Evolutionary conservation across 1,284 basidiomycete genomes (phyloP).

Genomic region (Mycosarcoma mackinlayi): DNA sequence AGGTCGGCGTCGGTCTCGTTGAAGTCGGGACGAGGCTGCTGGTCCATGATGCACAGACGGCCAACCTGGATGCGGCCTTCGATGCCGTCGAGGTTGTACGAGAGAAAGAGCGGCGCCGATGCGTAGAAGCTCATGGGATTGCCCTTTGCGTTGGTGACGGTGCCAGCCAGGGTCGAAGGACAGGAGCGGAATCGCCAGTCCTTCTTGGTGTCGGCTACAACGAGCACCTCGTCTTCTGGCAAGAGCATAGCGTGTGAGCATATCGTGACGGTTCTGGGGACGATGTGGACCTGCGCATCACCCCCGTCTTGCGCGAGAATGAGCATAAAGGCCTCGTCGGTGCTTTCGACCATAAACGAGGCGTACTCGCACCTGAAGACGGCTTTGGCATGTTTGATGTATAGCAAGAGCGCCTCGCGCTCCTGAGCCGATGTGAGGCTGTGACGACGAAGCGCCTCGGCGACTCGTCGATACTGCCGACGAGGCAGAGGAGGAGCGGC

Average conservation of each 20-base stretch:
- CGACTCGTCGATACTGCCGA: slow-evolving; percentile 18
- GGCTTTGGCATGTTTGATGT: slow-evolving; percentile 40
- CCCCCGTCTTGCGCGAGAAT: slow-evolving; percentile 46
- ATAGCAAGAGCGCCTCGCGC: slow-evolving; percentile 34
- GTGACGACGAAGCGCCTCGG: slow-evolving; percentile 37
- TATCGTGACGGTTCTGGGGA: slow-evolving; percentile 29
- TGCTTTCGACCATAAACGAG: slow-evolving; percentile 45
- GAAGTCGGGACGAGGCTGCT: slow-evolving; percentile 40
- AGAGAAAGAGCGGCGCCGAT: slow-evolving; percentile 49
- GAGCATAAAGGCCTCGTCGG: slow-evolving; percentile 37
- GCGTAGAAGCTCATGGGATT: slow-evolving; percentile 55
- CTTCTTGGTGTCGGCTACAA: slow-evolving; percentile 36
- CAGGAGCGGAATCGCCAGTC: slow-evolving; percentile 54
- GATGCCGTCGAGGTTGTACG: slow-evolving; percentile 27
- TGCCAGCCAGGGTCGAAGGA: slow-evolving; percentile 35
- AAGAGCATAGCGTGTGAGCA: slow-evolving; percentile 58
- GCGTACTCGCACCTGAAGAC: slow-evolving; percentile 50
- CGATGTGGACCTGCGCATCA: slow-evolving; percentile 11
- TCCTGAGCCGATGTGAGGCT: slow-evolving; percentile 26
- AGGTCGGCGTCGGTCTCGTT: slow-evolving; percentile 47
- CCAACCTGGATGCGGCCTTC: slow-evolving; percentile 46
- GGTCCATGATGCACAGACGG: slow-evolving; percentile 50
- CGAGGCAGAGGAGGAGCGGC: slow-evolving; percentile 38
- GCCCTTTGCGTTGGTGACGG: slow-evolving; percentile 29
- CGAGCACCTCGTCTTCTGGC: slow-evolving; percentile 44